Percentiles rank a stretch among this genome's conserved stretches.
phyloP scores from a whole-genome alignment of 202 grass and related monocot species.

The Panicum virgatum region DNA sequence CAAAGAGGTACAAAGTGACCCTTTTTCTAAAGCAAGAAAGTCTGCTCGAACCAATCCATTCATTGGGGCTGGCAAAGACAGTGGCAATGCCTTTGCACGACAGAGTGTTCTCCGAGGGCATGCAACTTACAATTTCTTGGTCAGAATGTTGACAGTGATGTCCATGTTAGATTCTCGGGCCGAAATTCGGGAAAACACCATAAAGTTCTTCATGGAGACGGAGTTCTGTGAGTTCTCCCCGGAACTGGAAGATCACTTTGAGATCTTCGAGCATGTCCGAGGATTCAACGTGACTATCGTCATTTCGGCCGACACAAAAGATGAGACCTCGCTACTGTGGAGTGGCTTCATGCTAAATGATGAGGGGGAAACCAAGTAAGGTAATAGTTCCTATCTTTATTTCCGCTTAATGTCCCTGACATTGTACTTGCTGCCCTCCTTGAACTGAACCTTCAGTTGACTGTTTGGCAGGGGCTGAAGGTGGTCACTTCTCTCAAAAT shows the following conservation, averaged over 20 bases:
- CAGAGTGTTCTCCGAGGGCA: conserved; percentile 28
- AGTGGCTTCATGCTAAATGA: conserved; percentile 33
- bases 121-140: conserved; percentile 32
- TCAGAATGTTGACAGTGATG: conserved; percentile 38
- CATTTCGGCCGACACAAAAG: conserved; percentile 42
- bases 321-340: conserved; percentile 46
- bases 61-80: conserved; percentile 20
- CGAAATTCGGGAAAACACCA: conserved; percentile 28
- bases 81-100: neutral
- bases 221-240: conserved; percentile 44
- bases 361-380: conserved; percentile 25
- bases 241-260: conserved; percentile 45
- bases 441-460: conserved; percentile 2
- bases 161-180: conserved; percentile 39
- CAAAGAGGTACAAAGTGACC: conserved; percentile 14
- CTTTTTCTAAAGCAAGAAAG: conserved; percentile 42
- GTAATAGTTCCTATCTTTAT: neutral
- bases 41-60: conserved; percentile 38
- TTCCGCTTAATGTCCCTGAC: neutral
- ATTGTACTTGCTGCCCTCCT: neutral
- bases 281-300: conserved; percentile 49
- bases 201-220: conserved; percentile 46
- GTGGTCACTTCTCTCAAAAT: neutral
- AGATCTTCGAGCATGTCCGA: conserved; percentile 42
- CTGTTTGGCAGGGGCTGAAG: neutral